Evolutionary conservation across 1,139 yeast genomes (phyloP).

Genomic region (Saccharomyces uvarum): DNA sequence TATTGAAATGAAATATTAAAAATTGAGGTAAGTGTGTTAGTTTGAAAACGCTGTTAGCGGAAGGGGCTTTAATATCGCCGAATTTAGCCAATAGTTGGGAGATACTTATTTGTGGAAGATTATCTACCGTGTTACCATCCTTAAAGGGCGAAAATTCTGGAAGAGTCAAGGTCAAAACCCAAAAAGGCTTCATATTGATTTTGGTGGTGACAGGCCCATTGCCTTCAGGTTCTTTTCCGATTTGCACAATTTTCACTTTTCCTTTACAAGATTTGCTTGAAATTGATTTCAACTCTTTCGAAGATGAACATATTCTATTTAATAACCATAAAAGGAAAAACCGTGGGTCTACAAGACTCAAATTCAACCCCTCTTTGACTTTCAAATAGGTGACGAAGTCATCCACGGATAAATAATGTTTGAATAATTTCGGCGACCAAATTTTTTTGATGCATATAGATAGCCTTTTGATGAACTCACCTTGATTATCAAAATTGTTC

Average conservation of each 20-base stretch:
- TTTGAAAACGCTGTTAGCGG: conserved; percentile 18
- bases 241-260: conserved; percentile 31
- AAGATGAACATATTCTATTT: conserved; percentile 39
- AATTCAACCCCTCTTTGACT: conserved; percentile 37
- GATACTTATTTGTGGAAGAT: conserved; percentile 49
- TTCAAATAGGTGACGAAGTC: conserved; percentile 49
- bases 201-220: neutral
- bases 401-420: conserved; percentile 59
- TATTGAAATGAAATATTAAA: conserved; percentile 49
- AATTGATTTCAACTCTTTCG: conserved; percentile 26
- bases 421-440: conserved; percentile 57
- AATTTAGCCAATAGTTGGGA: conserved; percentile 43
- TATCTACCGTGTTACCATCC: conserved; percentile 35
- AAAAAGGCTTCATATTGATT: conserved; percentile 38
- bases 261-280: conserved; percentile 46
- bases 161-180: conserved; percentile 51
- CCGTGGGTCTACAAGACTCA: conserved; percentile 45
- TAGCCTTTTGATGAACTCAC: conserved; percentile 34
- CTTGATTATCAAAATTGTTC: conserved; percentile 20
- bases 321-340: conserved; percentile 53
- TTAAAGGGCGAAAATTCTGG: conserved; percentile 54
- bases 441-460: conserved; percentile 47
- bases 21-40: conserved; percentile 45
- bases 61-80: conserved; percentile 27
- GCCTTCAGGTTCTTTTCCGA: neutral